These are phyloP conservation scores for Rubia yunnanensis DNA, from an alignment of 257 asterid species.

Conservation along the genomic window DNA sequence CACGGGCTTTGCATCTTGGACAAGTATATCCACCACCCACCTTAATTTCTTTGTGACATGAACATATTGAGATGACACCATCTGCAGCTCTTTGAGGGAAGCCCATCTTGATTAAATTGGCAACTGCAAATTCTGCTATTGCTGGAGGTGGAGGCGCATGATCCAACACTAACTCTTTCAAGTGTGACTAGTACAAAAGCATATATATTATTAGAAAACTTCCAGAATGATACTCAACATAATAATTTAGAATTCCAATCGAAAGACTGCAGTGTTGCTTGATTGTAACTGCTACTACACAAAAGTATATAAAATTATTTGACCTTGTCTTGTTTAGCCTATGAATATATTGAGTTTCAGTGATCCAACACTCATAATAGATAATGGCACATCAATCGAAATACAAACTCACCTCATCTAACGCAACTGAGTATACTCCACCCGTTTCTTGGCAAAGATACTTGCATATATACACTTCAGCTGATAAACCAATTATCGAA, in stretches of 20 bases:
- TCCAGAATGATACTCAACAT: not conserved
- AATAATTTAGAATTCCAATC: not conserved
- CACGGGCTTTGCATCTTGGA: constrained; percentile 95
- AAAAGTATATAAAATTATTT: not conserved
- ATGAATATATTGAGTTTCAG: not conserved
- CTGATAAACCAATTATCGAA: constrained; percentile 82
- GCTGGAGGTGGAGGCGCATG: constrained; percentile 99
- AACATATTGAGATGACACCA: constrained; percentile 82
- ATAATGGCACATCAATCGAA: not conserved
- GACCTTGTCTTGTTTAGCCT: not conserved
- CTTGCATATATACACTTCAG: constrained; percentile 89
- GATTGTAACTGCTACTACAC: not conserved
- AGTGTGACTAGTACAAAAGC: constrained; percentile 48
- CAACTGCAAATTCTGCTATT: constrained; percentile 89
- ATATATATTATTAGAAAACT: constrained; percentile 1
- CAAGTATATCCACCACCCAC: constrained; percentile 93
- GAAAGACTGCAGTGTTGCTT: not conserved
- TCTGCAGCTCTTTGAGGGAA: constrained; percentile 97
- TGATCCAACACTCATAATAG: not conserved
- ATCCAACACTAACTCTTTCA: constrained; percentile 78
- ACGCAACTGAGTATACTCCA: constrained; percentile 66
- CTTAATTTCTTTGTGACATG: constrained; percentile 92
- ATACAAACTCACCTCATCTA: constrained; percentile 72
- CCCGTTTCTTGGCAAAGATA: constrained; percentile 92
- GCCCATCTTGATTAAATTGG: constrained; percentile 94